Percentiles rank a stretch among this genome's conserved stretches.
phyloP scores from a whole-genome alignment of 148 eudicot genomes.

The Agrostemma githago region DNA sequence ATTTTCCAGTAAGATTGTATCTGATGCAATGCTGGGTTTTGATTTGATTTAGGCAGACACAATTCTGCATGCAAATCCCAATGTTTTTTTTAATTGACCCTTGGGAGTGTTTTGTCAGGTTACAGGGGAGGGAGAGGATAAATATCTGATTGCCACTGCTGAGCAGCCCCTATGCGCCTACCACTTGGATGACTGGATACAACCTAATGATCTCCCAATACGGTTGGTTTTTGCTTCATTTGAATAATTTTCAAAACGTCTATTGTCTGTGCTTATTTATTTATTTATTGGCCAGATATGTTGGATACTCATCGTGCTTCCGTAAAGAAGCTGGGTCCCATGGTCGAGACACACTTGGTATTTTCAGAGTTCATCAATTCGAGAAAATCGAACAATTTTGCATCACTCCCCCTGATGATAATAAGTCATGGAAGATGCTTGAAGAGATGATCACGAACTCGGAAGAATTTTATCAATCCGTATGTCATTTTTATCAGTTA shows the following conservation, averaged over 20 bases:
- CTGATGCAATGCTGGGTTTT: neutral
- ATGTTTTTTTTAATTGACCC: slow-evolving; percentile 5
- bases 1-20: neutral
- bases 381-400: slow-evolving; percentile 95
- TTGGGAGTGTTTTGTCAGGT: slow-evolving; percentile 39
- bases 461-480: slow-evolving; percentile 78
- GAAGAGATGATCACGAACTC: slow-evolving; percentile 89
- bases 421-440: slow-evolving; percentile 84
- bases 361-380: slow-evolving; percentile 91
- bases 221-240: slow-evolving; percentile 38
- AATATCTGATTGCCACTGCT: slow-evolving; percentile 93
- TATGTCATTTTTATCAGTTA: slow-evolving; percentile 14
- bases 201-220: slow-evolving; percentile 68
- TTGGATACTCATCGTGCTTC: slow-evolving; percentile 89
- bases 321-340: slow-evolving; percentile 97
- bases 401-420: slow-evolving; percentile 65
- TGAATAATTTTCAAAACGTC: neutral
- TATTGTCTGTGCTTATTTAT: slow-evolving; percentile 15
- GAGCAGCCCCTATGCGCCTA: slow-evolving; percentile 96
- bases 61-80: neutral
- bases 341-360: slow-evolving; percentile 88
- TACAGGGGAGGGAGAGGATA: slow-evolving; percentile 91
- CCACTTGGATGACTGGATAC: slow-evolving; percentile 92
- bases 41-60: neutral
- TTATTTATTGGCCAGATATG: slow-evolving; percentile 47